Evolutionary conservation across 805 yeast species (phyloP).

Genomic region (Metschnikowia aberdeeniae): DNA sequence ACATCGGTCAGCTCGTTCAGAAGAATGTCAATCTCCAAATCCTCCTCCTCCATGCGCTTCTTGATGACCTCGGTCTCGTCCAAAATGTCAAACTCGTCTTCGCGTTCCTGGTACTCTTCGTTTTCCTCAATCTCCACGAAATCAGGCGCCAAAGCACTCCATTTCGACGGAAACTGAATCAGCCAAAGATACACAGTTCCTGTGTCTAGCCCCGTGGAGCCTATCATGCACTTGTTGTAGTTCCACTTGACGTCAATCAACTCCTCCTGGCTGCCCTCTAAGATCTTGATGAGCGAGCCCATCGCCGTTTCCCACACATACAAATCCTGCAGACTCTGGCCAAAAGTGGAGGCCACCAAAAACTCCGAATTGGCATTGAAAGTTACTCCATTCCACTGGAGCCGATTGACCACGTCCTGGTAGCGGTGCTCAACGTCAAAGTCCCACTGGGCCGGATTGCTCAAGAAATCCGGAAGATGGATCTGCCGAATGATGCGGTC

Average conservation of each 20-base stretch:
- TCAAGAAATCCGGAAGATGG: conserved; percentile 42
- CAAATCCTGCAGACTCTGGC: conserved; percentile 77
- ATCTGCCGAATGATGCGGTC: conserved; percentile 71
- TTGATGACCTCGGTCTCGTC: conserved; percentile 63
- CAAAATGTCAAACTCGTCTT: conserved; percentile 84
- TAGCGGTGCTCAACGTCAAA: conserved; percentile 74
- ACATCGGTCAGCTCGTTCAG: conserved; percentile 65
- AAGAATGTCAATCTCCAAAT: conserved; percentile 59
- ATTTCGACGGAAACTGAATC: conserved; percentile 77
- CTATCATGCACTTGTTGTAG: conserved; percentile 63
- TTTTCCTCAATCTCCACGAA: conserved; percentile 93
- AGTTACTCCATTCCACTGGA: conserved; percentile 82
- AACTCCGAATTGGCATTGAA: conserved; percentile 76
- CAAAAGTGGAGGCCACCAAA: conserved; percentile 83
- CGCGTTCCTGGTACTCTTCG: conserved; percentile 79
- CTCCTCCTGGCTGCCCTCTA: conserved; percentile 90
- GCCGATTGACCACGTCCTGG: conserved; percentile 83
- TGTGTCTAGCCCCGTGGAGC: conserved; percentile 80
- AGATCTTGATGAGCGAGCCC: conserved; percentile 83
- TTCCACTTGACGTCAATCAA: conserved; percentile 87
- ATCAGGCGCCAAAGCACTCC: conserved; percentile 97
- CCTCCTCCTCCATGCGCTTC: conserved; percentile 57
- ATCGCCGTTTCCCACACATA: conserved; percentile 89
- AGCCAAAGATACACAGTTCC: conserved; percentile 84
- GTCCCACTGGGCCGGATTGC: conserved; percentile 37